Evolutionary conservation across 768 basidiomycete species (phyloP), one percentile per base, ranked within the genome.

Genomic region (Pilatotrama ljubarskyi): DNA sequence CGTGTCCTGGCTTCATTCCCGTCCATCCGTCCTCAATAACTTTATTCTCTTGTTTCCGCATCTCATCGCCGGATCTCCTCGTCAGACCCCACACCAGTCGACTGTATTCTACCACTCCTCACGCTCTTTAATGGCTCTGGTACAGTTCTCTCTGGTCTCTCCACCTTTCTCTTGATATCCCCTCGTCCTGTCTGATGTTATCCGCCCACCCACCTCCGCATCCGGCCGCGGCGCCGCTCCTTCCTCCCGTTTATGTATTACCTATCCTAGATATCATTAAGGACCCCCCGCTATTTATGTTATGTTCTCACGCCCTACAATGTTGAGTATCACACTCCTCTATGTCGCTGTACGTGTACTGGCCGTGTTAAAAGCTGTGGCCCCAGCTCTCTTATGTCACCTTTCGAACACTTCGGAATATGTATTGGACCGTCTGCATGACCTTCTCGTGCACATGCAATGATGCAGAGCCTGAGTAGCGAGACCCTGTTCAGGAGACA

Each of bases 391-490:
- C 18, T 53, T 48, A 44, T 58, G 20, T 52, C 38, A 52, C 25
- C 38, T 40, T 22, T 41, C 51, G 51, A 41, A 41, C 51, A 17
- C 20, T 42, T 20, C 41, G 29, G 29, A 32, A 32, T 32, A 32
- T 42, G 32, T 25, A n/a, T 49, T 17, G 29, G 48, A 20, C 32
- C 20, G n/a, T 20, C 18, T 18, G 26, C 20, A 13, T 54, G 42
- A 71, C 2, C 2, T 15, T 11, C 83, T 5, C 26, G 25, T 15
- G 29, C 29, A 10, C 29, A 32, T 32, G 29, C 29, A 32, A 5
- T 32, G 29, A 32, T 32, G 29, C 29, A 32, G 29, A 32, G 29
- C 29, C 29, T 32, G 29, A 32, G 29, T 32, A 32, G 10, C 4
- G 4, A 10, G 4, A 32, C 10, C 4, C 29, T 10, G 29, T 32